Conservation (phyloP, 495 filamentous ascomycete genomes). For the Xylaria grammica region DNA sequence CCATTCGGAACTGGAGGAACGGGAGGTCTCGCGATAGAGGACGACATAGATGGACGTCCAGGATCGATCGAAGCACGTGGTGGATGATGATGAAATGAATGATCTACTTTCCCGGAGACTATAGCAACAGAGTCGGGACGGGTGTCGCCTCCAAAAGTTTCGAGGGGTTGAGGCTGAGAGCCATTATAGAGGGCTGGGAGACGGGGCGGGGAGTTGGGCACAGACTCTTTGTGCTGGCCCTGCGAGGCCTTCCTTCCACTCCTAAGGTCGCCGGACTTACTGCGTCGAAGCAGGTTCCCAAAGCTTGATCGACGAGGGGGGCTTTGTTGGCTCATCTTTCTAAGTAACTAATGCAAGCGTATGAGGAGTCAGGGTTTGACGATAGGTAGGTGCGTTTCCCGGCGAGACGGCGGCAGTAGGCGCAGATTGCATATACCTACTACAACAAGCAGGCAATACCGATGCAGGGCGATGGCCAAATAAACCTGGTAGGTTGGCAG, state of each 20-base stretch:
- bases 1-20: constrained; percentile 61
- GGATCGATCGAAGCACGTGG: constrained; percentile 37
- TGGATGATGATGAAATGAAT: constrained; percentile 41
- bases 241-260: constrained; percentile 70
- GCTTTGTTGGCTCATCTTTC: constrained; percentile 46
- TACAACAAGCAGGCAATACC: constrained; percentile 6
- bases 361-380: constrained; percentile 14
- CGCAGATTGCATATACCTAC: constrained; percentile 16
- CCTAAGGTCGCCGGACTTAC: constrained; percentile 76
- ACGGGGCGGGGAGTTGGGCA: constrained; percentile 74
- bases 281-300: constrained; percentile 75
- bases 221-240: constrained; percentile 67
- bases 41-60: constrained; percentile 52
- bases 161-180: constrained; percentile 63
- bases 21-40: constrained; percentile 42
- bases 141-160: constrained; percentile 72
- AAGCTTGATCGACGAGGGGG: constrained; percentile 58
- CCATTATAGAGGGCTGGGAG: constrained; percentile 76
- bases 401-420: constrained; percentile 21
- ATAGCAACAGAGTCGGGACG: constrained; percentile 70
- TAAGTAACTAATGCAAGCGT: constrained; percentile 28
- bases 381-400: constrained; percentile 26
- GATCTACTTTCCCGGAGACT: constrained; percentile 58
- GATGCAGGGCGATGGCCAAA: constrained; percentile 12
- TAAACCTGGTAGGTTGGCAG: constrained; percentile 12